Conservation (phyloP, 305 asterid genomes). For the Fraxinus sp. region DNA sequence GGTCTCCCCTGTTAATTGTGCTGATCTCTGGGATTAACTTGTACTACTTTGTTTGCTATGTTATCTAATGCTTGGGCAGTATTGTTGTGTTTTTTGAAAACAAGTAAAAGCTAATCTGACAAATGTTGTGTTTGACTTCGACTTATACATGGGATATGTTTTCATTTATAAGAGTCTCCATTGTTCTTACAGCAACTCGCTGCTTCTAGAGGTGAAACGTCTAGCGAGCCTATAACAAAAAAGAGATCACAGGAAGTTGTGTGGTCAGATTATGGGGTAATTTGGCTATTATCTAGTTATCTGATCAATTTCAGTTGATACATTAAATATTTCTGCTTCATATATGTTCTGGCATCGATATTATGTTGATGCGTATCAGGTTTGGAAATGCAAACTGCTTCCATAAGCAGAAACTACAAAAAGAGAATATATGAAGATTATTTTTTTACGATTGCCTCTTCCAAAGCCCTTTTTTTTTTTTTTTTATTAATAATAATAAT, state of each 20-base stretch:
- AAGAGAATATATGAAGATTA: neutral
- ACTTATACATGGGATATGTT: neutral
- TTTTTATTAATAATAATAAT: too few relatives aligned
- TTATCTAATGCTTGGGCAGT: neutral
- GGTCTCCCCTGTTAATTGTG: neutral
- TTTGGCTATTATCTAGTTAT: slow-evolving; percentile 20
- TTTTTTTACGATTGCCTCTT: neutral
- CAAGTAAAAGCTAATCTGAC: neutral
- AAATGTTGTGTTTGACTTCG: neutral
- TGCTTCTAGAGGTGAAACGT: slow-evolving; percentile 63
- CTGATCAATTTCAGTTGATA: slow-evolving; percentile 7
- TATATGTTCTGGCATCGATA: neutral
- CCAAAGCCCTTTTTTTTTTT: neutral
- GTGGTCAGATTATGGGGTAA: slow-evolving; percentile 73
- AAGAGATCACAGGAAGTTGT: slow-evolving; percentile 65
- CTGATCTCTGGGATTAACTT: neutral
- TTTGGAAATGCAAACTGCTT: neutral
- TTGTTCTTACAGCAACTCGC: slow-evolving; percentile 51
- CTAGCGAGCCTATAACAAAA: slow-evolving; percentile 54
- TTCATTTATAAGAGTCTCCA: neutral
- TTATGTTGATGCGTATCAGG: neutral
- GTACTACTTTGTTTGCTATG: neutral
- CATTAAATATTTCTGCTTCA: neutral
- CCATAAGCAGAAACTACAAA: neutral
- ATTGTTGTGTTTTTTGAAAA: neutral